These are phyloP conservation scores for Irpex sp. DNA, from an alignment of 1,284 basidiomycete genomes.

Conservation along the genomic window DNA sequence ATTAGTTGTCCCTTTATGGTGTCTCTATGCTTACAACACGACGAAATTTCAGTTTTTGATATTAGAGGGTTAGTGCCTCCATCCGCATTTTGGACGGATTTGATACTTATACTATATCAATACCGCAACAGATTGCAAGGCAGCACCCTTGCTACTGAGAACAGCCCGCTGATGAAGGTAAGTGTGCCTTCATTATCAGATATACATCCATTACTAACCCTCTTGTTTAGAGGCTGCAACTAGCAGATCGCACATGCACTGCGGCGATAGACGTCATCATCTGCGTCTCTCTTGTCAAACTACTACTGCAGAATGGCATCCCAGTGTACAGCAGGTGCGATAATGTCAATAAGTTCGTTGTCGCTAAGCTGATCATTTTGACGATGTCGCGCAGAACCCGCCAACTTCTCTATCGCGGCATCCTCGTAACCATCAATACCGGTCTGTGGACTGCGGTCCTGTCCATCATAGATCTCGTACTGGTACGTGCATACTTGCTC, in stretches of 20 bases:
- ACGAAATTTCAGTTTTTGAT: not conserved
- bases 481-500: not conserved
- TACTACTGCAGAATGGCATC: not conserved
- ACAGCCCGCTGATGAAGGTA: not conserved
- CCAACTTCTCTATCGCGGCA: not conserved
- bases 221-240: not conserved
- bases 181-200: not conserved
- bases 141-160: not conserved
- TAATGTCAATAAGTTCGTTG: too few relatives aligned
- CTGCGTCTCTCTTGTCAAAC: not conserved
- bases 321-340: not conserved
- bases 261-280: not conserved
- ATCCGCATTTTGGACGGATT: too few relatives aligned
- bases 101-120: too few relatives aligned
- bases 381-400: not conserved
- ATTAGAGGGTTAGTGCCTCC: not conserved
- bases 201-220: too few relatives aligned
- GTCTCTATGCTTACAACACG: not conserved
- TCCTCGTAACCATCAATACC: not conserved
- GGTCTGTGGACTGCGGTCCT: not conserved
- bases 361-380: not conserved
- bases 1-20: not conserved
- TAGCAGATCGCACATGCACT: not conserved
- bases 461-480: not conserved
- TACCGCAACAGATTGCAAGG: too few relatives aligned